Percentiles rank a stretch among this genome's conserved stretches.
Evolutionary conservation across 768 basidiomycete genomes (phyloP).

Genomic region (Gloeopeniophorella convolvens): DNA sequence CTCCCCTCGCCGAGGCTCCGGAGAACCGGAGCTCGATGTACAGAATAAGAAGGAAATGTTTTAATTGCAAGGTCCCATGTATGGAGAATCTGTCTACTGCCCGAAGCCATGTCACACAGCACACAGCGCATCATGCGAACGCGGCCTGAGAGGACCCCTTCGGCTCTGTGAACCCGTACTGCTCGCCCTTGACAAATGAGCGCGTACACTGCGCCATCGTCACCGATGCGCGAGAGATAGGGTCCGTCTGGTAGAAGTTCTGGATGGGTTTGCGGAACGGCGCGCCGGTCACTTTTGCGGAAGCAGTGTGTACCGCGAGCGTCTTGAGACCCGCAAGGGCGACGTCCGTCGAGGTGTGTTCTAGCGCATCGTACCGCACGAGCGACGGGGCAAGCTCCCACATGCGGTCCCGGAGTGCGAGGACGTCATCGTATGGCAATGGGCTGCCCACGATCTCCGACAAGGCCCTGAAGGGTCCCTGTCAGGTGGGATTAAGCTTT

Average conservation of each 20-base stretch:
- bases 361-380: conserved; percentile 76
- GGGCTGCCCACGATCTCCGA: conserved; percentile 79
- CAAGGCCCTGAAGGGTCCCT: conserved; percentile 52
- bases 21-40: too few species aligned
- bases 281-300: conserved; percentile 49
- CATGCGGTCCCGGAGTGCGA: conserved; percentile 82
- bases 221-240: conserved; percentile 92
- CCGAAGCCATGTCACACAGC: not conserved
- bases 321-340: conserved; percentile 62
- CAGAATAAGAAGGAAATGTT: not conserved
- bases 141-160: conserved; percentile 40
- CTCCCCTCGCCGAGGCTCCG: too few species aligned
- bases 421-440: conserved; percentile 84
- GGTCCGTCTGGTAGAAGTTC: conserved; percentile 97
- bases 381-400: conserved; percentile 95
- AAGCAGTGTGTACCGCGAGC: conserved; percentile 44
- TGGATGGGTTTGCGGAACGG: conserved; percentile 73
- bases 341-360: conserved; percentile 68
- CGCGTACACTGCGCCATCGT: conserved; percentile 95
- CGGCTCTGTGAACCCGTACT: conserved; percentile 46
- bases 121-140: conserved; percentile 32
- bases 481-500: not conserved
- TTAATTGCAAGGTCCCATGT: conserved; percentile 6
- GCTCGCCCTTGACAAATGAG: conserved; percentile 74
- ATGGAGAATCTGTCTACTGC: conserved; percentile 7